Base-by-base conservation (phyloP, 768 basidiomycete genomes). In the Gloeopeniophorella convolvens region DNA sequence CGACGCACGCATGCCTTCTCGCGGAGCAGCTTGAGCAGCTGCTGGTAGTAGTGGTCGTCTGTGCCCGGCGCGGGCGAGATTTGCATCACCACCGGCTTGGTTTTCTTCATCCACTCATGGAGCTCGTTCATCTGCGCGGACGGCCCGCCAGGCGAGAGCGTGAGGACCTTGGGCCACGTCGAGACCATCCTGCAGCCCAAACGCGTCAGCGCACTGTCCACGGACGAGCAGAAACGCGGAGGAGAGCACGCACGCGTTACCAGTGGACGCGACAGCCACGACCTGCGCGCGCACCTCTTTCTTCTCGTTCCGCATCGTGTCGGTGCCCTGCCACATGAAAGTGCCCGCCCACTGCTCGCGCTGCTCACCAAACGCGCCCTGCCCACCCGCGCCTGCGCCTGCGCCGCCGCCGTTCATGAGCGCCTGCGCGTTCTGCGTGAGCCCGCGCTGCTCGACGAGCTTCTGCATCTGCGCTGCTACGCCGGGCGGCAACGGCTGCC, bases 221-320 rank as follows among this genome's bases (percentile, higher is more conserved):
- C 13, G 28, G 5, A 39, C 20, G 16, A 18, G 11, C 15, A n/a
- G 13, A 13, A 26, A 24, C 28, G 11, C 8, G 10, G 11, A 9
- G 13, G 21, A 32, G 12, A 26, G 5, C 13, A 26, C 57, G 43
- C n/a, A 58, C 57, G 52, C 31, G 31, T 51, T 45, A 16, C 50
- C 55, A 7, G 10, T 37, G 6, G 45, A 21, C 2, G 46, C 50
- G 5, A 16, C 46, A 21, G 55, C 57, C 16, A 45, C 20, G 15
- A 56, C 43, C 26, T 56, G 55, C 12, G 55, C 50, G 4, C 44
- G 57, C 18, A 56, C 50, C 47, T 56, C 55, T 18, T 56, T 56
- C 50, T 42, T 56, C 45, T 46, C 50, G 11, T 56, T 51, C 30
- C 55, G 44, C 3, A 32, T 35, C 15, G 55, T 31, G 34, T 56